phyloP scores from a whole-genome alignment of 371 early-diverging fungal genomes.

The Basidiobolus meristosporus region DNA sequence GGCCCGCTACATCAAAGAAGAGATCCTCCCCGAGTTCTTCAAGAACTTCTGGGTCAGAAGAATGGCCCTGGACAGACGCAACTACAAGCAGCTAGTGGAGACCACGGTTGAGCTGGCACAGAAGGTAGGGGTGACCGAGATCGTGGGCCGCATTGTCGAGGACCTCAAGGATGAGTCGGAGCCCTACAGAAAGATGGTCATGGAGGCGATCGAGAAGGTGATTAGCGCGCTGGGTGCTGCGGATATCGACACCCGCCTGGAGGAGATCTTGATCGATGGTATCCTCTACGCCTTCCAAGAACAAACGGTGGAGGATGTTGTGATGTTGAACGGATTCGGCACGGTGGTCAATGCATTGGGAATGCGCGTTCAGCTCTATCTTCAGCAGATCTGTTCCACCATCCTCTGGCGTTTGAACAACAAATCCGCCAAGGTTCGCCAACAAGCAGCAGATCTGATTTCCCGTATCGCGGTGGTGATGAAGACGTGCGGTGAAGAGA shows the following conservation, averaged over 20 bases:
- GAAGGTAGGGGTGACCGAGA: conserved; percentile 80
- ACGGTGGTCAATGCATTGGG: conserved; percentile 83
- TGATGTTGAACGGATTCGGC: conserved; percentile 91
- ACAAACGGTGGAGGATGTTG: conserved; percentile 73
- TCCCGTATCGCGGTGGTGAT: conserved; percentile 85
- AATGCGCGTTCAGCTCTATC: conserved; percentile 71
- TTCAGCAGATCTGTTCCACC: conserved; percentile 82
- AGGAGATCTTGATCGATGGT: conserved; percentile 86
- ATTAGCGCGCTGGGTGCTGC: conserved; percentile 63
- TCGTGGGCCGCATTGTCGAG: conserved; percentile 65
- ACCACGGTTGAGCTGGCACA: conserved; percentile 89
- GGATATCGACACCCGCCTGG: conserved; percentile 78
- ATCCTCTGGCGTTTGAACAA: conserved; percentile 94
- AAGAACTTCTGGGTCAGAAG: conserved; percentile 93
- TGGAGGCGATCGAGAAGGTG: conserved; percentile 85
- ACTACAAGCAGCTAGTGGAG: conserved; percentile 81
- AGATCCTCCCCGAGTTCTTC: conserved; percentile 88
- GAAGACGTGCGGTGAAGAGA: conserved; percentile 87
- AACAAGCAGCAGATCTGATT: conserved; percentile 92
- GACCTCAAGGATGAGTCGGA: conserved; percentile 91
- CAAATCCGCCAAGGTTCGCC: conserved; percentile 87
- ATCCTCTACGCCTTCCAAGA: conserved; percentile 95
- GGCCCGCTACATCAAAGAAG: conserved; percentile 61
- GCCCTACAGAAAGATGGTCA: conserved; percentile 88
- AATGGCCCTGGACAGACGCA: conserved; percentile 89